Percentiles rank a stretch among this genome's conserved stretches.
Evolutionary conservation across 805 yeast species (phyloP).

Genomic region (Candida nonsorbophila): DNA sequence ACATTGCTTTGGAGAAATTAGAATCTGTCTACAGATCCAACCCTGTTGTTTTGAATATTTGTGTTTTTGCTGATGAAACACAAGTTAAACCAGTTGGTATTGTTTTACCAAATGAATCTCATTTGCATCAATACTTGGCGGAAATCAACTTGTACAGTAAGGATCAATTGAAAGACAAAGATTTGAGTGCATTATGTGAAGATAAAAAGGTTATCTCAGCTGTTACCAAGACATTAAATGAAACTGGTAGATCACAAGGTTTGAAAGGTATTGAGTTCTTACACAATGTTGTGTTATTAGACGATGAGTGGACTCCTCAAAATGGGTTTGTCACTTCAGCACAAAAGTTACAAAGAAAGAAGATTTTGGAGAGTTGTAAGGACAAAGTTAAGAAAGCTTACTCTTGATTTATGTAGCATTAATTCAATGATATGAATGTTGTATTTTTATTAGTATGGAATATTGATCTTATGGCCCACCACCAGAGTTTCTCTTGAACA

Average conservation of each 20-base stretch:
- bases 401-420: constrained; percentile 1
- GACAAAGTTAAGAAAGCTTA: constrained; percentile 67
- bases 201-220: constrained; percentile 52
- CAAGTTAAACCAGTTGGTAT: constrained; percentile 92
- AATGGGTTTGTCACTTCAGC: constrained; percentile 92
- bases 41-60: constrained; percentile 68
- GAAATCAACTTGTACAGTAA: constrained; percentile 46
- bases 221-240: constrained; percentile 54
- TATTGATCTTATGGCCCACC: constrained; percentile 21
- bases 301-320: constrained; percentile 97
- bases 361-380: constrained; percentile 68
- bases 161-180: constrained; percentile 38
- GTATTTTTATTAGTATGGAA: constrained; percentile 1
- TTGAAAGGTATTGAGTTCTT: constrained; percentile 81
- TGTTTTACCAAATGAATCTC: constrained; percentile 72
- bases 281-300: constrained; percentile 69
- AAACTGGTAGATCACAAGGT: constrained; percentile 78
- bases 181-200: constrained; percentile 44
- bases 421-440: neutral
- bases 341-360: constrained; percentile 91
- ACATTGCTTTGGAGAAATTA: constrained; percentile 91
- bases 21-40: constrained; percentile 89
- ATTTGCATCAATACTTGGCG: constrained; percentile 52
- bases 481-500: constrained; percentile 51
- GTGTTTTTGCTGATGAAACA: constrained; percentile 86